A percentile compares a stretch with the other conserved stretches of the same genome.
These are phyloP conservation scores for Meyerozyma smithsonii DNA, from an alignment of 1,139 yeast species.

Conservation along the genomic window DNA sequence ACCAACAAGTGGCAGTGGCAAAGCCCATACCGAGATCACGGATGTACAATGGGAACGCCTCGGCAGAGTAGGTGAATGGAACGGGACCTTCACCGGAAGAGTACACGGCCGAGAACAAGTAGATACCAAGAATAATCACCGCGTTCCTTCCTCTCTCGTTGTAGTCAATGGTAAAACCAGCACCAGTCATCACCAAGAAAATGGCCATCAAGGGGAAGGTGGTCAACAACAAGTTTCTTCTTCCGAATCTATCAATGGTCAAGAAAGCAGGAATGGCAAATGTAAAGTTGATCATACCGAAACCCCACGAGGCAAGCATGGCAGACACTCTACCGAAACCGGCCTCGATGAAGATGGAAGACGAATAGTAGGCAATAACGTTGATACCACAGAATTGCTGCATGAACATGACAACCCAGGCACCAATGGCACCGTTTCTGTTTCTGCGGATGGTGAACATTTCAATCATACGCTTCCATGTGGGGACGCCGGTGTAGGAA, in stretches of 20 bases:
- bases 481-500: conserved; percentile 47
- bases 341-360: conserved; percentile 66
- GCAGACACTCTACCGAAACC: conserved; percentile 61
- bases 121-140: conserved; percentile 66
- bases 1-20: conserved; percentile 85
- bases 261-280: conserved; percentile 83
- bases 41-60: conserved; percentile 77
- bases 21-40: conserved; percentile 84
- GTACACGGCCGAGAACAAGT: conserved; percentile 67
- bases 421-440: conserved; percentile 76
- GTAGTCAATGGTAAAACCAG: conserved; percentile 64
- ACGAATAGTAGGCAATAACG: conserved; percentile 79
- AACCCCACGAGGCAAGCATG: conserved; percentile 79
- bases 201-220: conserved; percentile 75
- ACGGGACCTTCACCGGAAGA: conserved; percentile 90
- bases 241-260: conserved; percentile 76
- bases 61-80: conserved; percentile 86
- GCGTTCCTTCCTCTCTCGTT: conserved; percentile 53
- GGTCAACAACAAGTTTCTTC: conserved; percentile 62
- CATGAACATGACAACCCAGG: conserved; percentile 83
- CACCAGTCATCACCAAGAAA: conserved; percentile 67
- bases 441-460: conserved; percentile 70
- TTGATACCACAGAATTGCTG: conserved; percentile 93
- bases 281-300: conserved; percentile 73
- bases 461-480: conserved; percentile 47